Evolutionary conservation across 352 stramenopile species (phyloP).

Genomic region (Phytophthora pini): DNA sequence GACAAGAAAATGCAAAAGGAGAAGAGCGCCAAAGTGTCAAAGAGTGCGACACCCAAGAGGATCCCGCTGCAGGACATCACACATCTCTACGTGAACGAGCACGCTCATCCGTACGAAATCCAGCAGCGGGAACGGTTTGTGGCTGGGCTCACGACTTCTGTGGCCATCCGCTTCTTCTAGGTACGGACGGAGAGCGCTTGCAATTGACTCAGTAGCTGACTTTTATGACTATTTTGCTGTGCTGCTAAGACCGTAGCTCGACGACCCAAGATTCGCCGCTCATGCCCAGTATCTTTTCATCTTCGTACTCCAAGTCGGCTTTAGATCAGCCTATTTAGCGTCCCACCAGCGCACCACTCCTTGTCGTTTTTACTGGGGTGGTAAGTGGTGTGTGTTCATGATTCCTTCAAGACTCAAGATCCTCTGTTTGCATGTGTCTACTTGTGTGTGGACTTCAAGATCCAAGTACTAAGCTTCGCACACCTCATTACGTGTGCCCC

Average conservation of each 20-base stretch:
- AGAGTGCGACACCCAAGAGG: slow-evolving; percentile 42
- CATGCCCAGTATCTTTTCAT: slow-evolving; percentile 3
- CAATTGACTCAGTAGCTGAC: background rate
- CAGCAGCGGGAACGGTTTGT: slow-evolving; percentile 28
- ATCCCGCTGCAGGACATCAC: slow-evolving; percentile 72
- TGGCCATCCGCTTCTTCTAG: slow-evolving; percentile 64
- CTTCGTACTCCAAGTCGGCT: background rate
- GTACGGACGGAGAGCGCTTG: slow-evolving; percentile 4
- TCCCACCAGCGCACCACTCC: slow-evolving; percentile 14
- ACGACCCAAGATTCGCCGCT: background rate
- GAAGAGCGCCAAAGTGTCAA: slow-evolving; percentile 26
- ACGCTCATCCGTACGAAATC: slow-evolving; percentile 18
- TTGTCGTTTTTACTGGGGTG: slow-evolving; percentile 6
- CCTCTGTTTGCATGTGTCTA: slow-evolving; percentile 5
- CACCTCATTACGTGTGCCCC: slow-evolving; percentile 28
- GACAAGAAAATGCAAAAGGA: slow-evolving; percentile 9
- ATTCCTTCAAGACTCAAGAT: slow-evolving; percentile 22
- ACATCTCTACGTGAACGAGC: slow-evolving; percentile 64
- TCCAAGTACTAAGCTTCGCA: background rate
- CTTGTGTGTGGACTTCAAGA: slow-evolving; percentile 20
- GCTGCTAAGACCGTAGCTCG: slow-evolving; percentile 11
- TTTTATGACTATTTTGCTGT: slow-evolving; percentile 12
- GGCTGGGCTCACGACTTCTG: slow-evolving; percentile 42
- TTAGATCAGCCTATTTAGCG: slow-evolving; percentile 43
- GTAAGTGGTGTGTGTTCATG: slow-evolving; percentile 16